Conservation (phyloP, 2,329 filamentous ascomycete species). For the Fusarium miscanthi region DNA sequence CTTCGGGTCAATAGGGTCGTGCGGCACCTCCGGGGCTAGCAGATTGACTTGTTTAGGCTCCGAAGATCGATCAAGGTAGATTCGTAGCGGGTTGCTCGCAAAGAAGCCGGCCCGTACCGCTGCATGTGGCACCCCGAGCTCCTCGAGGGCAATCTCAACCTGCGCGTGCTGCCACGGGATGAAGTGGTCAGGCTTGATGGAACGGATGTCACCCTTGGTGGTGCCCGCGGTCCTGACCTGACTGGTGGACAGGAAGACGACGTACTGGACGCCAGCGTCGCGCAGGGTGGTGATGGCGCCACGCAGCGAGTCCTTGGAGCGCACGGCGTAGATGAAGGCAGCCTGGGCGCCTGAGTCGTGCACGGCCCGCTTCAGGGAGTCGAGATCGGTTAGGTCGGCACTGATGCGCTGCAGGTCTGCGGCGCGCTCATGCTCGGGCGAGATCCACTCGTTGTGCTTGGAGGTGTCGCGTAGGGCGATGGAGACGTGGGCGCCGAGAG, state of each 20-base stretch:
- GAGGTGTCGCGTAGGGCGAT: background rate
- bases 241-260: background rate
- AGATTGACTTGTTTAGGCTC: conserved; percentile 1
- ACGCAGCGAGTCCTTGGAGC: background rate
- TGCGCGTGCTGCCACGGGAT: background rate
- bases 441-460: background rate
- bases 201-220: background rate
- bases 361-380: background rate
- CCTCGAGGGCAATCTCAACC: conserved; percentile 1
- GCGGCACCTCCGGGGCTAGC: background rate
- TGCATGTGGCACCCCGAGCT: background rate
- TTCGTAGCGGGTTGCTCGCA: background rate
- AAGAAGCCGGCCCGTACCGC: conserved; percentile 3
- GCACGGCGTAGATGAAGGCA: conserved; percentile 2
- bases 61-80: background rate
- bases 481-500: background rate
- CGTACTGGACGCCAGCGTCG: background rate
- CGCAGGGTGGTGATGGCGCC: background rate
- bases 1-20: background rate
- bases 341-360: background rate
- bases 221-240: background rate
- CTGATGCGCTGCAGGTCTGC: background rate
- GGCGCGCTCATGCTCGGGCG: background rate
- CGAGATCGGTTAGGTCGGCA: background rate
- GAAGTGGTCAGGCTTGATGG: background rate